phyloP scores from a whole-genome alignment of 768 basidiomycete species.

The Grammothele lineata region DNA sequence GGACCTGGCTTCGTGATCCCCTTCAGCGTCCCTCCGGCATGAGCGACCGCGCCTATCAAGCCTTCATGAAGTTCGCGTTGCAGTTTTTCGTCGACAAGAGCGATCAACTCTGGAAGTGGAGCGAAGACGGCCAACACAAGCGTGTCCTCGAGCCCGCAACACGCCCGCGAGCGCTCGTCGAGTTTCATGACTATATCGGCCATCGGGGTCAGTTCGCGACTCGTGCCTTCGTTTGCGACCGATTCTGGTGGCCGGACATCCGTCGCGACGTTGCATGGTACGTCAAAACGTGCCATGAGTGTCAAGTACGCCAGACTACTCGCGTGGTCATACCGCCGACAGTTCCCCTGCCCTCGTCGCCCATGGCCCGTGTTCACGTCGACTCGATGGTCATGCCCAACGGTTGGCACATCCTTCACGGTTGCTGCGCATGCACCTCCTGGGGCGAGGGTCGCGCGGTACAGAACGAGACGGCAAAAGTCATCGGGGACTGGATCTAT shows the following conservation, averaged over 20 bases:
- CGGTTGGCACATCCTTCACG: conserved; percentile 36
- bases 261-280: conserved; percentile 19
- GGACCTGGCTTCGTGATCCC: too few species aligned
- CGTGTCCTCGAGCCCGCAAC: conserved; percentile 2
- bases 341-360: conserved; percentile 12
- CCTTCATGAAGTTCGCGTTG: conserved; percentile 13
- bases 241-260: conserved; percentile 25
- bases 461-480: conserved; percentile 22
- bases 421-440: conserved; percentile 27
- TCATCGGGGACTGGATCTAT: conserved; percentile 30
- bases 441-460: conserved; percentile 31
- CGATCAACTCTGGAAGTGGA: conserved; percentile 11
- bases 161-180: conserved; percentile 1
- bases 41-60: neutral
- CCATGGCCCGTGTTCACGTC: conserved; percentile 34
- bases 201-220: conserved; percentile 20
- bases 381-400: conserved; percentile 40
- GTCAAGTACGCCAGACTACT: conserved; percentile 26
- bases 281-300: conserved; percentile 32
- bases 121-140: conserved; percentile 15
- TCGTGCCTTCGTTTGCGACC: neutral
- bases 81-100: neutral
- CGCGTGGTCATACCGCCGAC: conserved; percentile 24
- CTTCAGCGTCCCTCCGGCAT: neutral
- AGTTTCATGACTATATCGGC: conserved; percentile 13